Percentiles rank a stretch among this genome's conserved stretches.
phyloP scores from a whole-genome alignment of 2,329 filamentous ascomycete genomes.

The Capronia coronata region DNA sequence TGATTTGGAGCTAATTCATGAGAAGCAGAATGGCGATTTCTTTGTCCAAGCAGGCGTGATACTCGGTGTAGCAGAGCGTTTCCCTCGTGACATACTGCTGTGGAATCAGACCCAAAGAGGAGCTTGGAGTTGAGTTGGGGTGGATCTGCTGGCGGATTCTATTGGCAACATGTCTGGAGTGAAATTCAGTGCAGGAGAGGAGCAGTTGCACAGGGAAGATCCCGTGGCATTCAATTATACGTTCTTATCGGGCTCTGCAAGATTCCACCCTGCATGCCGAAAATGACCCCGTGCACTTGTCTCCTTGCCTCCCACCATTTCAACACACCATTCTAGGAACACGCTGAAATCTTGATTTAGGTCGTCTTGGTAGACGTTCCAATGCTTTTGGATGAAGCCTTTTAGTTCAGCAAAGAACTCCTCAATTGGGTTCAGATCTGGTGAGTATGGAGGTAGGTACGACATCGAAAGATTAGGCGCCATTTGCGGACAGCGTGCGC shows the following conservation, averaged over 20 bases:
- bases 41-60: background rate
- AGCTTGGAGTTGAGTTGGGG: background rate
- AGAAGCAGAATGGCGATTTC: background rate
- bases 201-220: too few species aligned
- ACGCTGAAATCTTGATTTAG: conserved; percentile 27
- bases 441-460: conserved; percentile 35
- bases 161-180: too few species aligned
- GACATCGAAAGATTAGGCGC: conserved; percentile 12
- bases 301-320: conserved; percentile 3
- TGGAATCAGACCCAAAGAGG: conserved; percentile 1
- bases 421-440: conserved; percentile 36
- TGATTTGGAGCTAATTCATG: conserved; percentile 5
- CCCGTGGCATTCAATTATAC: background rate
- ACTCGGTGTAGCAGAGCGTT: background rate
- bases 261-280: conserved; percentile 8
- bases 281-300: conserved; percentile 12
- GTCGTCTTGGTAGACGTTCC: conserved; percentile 26
- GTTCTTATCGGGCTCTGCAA: conserved; percentile 5
- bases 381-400: conserved; percentile 32
- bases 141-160: background rate
- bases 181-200: too few species aligned
- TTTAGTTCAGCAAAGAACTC: conserved; percentile 37
- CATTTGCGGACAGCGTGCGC: conserved; percentile 1
- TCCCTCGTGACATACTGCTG: background rate
- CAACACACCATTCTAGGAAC: conserved; percentile 31